These are phyloP conservation scores for Lolium multiflorum DNA, from an alignment of 176 grass and related monocot species.

Conservation along the genomic window DNA sequence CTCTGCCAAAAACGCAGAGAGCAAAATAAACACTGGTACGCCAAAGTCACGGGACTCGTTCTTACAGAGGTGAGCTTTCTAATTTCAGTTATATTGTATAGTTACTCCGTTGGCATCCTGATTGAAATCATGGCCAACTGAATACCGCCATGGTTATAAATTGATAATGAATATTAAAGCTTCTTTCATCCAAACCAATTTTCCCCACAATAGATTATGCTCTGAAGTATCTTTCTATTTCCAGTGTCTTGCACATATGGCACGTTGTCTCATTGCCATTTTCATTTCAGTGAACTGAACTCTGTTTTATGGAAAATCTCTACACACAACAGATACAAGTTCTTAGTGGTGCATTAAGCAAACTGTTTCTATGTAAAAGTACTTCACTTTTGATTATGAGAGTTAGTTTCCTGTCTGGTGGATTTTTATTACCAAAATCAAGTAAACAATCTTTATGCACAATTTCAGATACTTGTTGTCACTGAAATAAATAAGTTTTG, in stretches of 20 bases:
- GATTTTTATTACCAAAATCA: constrained; percentile 6
- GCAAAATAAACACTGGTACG: too few species aligned
- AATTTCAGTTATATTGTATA: not conserved
- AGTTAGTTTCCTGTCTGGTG: constrained; percentile 2
- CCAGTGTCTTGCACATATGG: not conserved
- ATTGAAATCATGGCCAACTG: not conserved
- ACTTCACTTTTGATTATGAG: not conserved
- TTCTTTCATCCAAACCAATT: constrained; percentile 2
- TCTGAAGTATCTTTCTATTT: not conserved
- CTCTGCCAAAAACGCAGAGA: too few species aligned
- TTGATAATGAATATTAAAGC: not conserved
- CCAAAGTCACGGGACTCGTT: constrained; percentile 78
- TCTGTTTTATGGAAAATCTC: not conserved
- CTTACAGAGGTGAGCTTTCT: constrained; percentile 77
- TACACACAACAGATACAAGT: constrained; percentile 8
- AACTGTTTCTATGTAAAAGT: not conserved
- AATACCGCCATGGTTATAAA: not conserved
- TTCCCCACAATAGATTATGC: not conserved
- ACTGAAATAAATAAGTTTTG: too few species aligned
- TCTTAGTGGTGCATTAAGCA: not conserved
- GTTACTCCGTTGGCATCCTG: not conserved
- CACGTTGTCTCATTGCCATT: constrained; percentile 13
- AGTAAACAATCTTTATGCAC: not conserved
- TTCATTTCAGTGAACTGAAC: not conserved
- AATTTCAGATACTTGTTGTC: constrained; percentile 25